Conservation (phyloP, 2,329 filamentous ascomycete genomes). For the Arthrinium phaeospermum region DNA sequence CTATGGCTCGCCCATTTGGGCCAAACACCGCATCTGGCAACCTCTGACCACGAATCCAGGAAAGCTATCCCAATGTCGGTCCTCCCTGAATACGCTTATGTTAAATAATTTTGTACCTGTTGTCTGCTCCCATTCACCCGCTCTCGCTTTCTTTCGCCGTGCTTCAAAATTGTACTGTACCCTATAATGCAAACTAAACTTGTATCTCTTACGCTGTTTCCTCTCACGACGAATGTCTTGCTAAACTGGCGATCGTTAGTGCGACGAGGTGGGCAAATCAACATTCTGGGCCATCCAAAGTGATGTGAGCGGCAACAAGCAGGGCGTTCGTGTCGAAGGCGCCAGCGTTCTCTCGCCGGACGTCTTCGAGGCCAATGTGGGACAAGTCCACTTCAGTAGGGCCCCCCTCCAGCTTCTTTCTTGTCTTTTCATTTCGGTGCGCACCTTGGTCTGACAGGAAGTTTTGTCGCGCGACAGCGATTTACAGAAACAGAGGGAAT, state of each 20-base stretch:
- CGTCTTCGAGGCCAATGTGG: not conserved
- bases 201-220: no score
- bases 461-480: not conserved
- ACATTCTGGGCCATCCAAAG: accelerated
- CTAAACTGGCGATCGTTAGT: not conserved
- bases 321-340: not conserved
- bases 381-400: not conserved
- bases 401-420: not conserved
- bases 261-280: not conserved
- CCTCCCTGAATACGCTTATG: no score
- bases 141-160: no score
- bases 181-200: no score
- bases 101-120: no score
- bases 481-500: not conserved
- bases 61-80: not conserved
- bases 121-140: no score
- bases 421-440: no score
- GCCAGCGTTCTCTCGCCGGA: not conserved
- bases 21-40: no score
- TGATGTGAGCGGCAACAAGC: not conserved
- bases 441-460: not conserved
- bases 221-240: not conserved
- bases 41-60: not conserved
- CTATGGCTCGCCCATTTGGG: no score
- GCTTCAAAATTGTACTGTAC: no score